Evolutionary conservation across 108 stramenopile species (phyloP).

Genomic region (Seminavis robusta): DNA sequence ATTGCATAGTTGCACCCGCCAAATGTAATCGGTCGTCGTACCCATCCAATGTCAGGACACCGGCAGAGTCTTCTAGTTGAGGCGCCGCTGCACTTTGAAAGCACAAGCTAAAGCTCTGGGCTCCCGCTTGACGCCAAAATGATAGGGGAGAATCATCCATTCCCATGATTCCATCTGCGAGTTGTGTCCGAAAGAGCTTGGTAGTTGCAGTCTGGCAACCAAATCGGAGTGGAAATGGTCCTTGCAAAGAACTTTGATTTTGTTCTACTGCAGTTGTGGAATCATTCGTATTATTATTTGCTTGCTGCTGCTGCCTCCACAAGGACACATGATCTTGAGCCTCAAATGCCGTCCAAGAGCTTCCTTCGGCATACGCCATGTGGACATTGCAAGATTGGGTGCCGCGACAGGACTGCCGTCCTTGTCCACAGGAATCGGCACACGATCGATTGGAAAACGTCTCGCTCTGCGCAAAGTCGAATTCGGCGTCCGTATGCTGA

Average conservation of each 20-base stretch:
- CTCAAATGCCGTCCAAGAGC: slow-evolving; percentile 54
- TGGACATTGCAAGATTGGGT: slow-evolving; percentile 24
- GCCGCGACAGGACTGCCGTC: slow-evolving; percentile 3
- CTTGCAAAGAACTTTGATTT: slow-evolving; percentile 35
- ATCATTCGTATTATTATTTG: slow-evolving; percentile 14
- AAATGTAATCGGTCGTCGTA: slow-evolving; percentile 58
- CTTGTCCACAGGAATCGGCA: slow-evolving; percentile 7
- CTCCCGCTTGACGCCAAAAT: slow-evolving; percentile 44
- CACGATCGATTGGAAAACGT: slow-evolving; percentile 18
- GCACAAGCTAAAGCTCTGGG: slow-evolving; percentile 41
- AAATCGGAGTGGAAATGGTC: slow-evolving; percentile 70
- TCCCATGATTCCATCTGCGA: slow-evolving; percentile 91
- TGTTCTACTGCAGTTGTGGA: slow-evolving; percentile 15
- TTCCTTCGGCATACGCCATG: slow-evolving; percentile 57
- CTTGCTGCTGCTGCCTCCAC: slow-evolving; percentile 33
- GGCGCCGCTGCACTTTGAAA: slow-evolving; percentile 35
- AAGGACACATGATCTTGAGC: slow-evolving; percentile 39
- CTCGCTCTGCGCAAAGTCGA: slow-evolving; percentile 59
- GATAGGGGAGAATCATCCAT: slow-evolving; percentile 38
- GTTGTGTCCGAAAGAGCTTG: slow-evolving; percentile 82
- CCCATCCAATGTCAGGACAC: slow-evolving; percentile 80
- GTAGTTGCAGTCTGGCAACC: slow-evolving; percentile 82
- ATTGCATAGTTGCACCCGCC: slow-evolving; percentile 58
- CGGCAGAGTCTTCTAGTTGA: slow-evolving; percentile 49
- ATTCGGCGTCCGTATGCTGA: slow-evolving; percentile 39